These are phyloP conservation scores for Gossypium mustelinum DNA, from an alignment of 345 rosid genomes.

Conservation along the genomic window DNA sequence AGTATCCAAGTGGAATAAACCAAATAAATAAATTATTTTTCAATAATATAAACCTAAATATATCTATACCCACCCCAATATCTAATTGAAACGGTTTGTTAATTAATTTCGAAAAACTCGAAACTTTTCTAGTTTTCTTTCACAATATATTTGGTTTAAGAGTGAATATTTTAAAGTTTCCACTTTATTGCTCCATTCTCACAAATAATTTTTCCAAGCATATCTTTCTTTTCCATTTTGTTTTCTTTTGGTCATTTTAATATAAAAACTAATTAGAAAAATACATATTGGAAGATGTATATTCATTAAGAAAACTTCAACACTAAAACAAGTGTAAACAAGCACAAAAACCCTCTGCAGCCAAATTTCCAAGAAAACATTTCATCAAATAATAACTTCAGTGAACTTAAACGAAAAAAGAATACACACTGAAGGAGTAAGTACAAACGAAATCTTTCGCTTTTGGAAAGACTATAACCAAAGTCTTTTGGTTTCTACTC, in stretches of 20 bases:
- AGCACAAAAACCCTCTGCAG: neutral
- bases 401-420: neutral
- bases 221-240: no score
- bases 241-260: neutral
- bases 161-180: no score
- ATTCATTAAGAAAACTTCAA: neutral
- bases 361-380: neutral
- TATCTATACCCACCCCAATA: no score
- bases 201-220: no score
- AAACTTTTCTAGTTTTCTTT: no score
- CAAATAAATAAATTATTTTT: no score
- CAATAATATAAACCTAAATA: no score
- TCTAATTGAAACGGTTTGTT: no score
- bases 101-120: accelerated
- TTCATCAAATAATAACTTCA: neutral
- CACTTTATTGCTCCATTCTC: no score
- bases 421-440: neutral
- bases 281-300: neutral
- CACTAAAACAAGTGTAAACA: neutral
- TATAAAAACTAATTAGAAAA: neutral
- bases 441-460: neutral
- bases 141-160: no score
- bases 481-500: neutral
- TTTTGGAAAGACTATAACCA: neutral
- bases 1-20: no score